phyloP scores from a whole-genome alignment of 2,329 filamentous ascomycete genomes.

The Aspergillus aculeatinus region DNA sequence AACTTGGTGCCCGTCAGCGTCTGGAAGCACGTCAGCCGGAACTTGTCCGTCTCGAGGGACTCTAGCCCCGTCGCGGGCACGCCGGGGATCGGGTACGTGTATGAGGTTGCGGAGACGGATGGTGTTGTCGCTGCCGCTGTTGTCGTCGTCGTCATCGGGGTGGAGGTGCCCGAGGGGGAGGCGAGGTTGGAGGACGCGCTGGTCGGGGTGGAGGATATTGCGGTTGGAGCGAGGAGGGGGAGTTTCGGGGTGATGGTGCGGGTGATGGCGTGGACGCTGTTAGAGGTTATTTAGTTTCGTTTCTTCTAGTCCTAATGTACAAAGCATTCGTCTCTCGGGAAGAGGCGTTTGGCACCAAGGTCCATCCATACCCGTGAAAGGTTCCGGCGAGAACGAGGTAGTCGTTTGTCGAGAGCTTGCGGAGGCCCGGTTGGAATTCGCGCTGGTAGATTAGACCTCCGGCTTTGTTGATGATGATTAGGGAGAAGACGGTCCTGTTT shows the following conservation, averaged over 20 bases:
- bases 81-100: constrained; percentile 34
- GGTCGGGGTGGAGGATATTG: constrained; percentile 17
- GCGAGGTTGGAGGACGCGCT: constrained; percentile 13
- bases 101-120: constrained; percentile 24
- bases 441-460: constrained; percentile 95
- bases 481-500: constrained; percentile 83
- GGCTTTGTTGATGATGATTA: constrained; percentile 98
- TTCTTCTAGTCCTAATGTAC: background rate
- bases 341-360: no score
- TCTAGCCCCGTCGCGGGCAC: constrained; percentile 67
- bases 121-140: constrained; percentile 7
- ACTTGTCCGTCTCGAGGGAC: constrained; percentile 89
- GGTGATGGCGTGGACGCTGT: constrained; percentile 65
- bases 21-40: constrained; percentile 93
- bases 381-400: constrained; percentile 95
- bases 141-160: constrained; percentile 24
- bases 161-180: constrained; percentile 36
- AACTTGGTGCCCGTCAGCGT: constrained; percentile 95
- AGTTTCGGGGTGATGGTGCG: constrained; percentile 52
- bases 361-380: constrained; percentile 74
- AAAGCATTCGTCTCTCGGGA: background rate
- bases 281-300: no score
- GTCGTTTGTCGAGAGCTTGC: constrained; percentile 90
- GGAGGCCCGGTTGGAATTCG: constrained; percentile 82
- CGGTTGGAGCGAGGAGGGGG: constrained; percentile 32